Conservation (phyloP, 805 yeast genomes). For the Yarrowia alimentaria region DNA sequence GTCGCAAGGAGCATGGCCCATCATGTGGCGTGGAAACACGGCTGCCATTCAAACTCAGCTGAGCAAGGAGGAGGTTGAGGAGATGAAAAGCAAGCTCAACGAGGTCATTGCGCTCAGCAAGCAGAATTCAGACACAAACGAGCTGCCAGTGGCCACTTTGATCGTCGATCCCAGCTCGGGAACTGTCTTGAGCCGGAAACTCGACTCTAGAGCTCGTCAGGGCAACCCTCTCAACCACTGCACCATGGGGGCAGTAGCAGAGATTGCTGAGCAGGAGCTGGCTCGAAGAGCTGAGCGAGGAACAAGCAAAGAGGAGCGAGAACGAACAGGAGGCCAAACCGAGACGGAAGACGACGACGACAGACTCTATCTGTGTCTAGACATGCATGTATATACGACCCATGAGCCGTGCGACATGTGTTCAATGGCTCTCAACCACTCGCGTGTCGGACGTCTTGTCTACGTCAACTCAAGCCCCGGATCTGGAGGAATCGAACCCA, state of each 20-base stretch:
- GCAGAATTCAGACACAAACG: conserved; percentile 30
- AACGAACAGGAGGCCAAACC: not conserved
- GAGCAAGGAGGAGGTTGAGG: conserved; percentile 46
- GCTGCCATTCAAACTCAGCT: conserved; percentile 47
- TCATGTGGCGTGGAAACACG: conserved; percentile 92
- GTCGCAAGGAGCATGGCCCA: conserved; percentile 73
- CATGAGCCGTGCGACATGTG: conserved; percentile 98
- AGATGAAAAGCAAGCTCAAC: conserved; percentile 42
- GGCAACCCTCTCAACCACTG: conserved; percentile 67
- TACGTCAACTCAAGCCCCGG: conserved; percentile 51
- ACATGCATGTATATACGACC: conserved; percentile 76
- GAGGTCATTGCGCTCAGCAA: conserved; percentile 36
- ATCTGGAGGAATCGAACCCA: conserved; percentile 57
- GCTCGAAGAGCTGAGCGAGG: conserved; percentile 39
- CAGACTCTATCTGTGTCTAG: conserved; percentile 64
- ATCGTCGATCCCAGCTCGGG: conserved; percentile 59
- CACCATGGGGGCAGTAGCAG: conserved; percentile 65
- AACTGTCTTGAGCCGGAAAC: conserved; percentile 43
- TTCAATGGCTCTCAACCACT: conserved; percentile 91
- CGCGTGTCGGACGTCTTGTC: conserved; percentile 69
- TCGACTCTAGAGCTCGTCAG: conserved; percentile 43
- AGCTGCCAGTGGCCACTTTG: conserved; percentile 55
- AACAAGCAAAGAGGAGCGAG: conserved; percentile 3
- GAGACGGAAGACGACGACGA: conserved; percentile 27
- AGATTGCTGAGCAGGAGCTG: conserved; percentile 58